phyloP scores from a whole-genome alignment of 495 filamentous ascomycete genomes.

The Podospora pseudopauciseta region DNA sequence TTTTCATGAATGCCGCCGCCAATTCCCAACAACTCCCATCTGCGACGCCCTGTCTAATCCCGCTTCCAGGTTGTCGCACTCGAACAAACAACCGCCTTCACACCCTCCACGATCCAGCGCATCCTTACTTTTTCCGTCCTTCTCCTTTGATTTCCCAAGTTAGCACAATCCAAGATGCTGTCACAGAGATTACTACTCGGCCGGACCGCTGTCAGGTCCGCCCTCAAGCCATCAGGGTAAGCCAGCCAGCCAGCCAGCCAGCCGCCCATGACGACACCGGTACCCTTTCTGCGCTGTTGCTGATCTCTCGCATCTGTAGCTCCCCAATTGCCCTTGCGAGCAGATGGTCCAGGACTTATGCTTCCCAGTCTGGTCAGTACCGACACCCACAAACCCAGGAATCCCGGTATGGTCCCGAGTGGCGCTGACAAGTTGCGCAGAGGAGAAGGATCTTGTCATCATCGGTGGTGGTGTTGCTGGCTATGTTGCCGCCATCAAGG shows the following conservation, averaged over 20 bases:
- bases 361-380: conserved; percentile 71
- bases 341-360: conserved; percentile 66
- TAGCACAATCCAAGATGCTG: conserved; percentile 54
- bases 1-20: conserved; percentile 16
- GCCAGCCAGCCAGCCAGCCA: neutral
- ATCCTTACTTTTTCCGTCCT: conserved; percentile 27
- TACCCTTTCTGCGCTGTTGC: neutral
- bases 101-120: conserved; percentile 7
- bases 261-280: conserved; percentile 26
- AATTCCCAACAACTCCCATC: conserved; percentile 24
- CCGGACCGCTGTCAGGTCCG: conserved; percentile 62
- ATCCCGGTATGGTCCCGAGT: neutral
- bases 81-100: neutral
- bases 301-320: conserved; percentile 19
- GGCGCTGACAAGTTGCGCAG: conserved; percentile 40
- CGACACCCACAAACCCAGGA: neutral
- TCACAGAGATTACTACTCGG: conserved; percentile 64
- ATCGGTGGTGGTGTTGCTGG: conserved; percentile 97
- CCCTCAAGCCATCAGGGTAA: conserved; percentile 54
- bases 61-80: neutral
- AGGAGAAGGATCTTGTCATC: conserved; percentile 88
- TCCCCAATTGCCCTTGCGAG: conserved; percentile 58
- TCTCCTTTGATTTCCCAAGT: conserved; percentile 21
- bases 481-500: conserved; percentile 99
- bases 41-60: conserved; percentile 9